These are phyloP conservation scores for Erythrophleum fordii DNA, from an alignment of 306 rosid genomes.

Conservation along the genomic window DNA sequence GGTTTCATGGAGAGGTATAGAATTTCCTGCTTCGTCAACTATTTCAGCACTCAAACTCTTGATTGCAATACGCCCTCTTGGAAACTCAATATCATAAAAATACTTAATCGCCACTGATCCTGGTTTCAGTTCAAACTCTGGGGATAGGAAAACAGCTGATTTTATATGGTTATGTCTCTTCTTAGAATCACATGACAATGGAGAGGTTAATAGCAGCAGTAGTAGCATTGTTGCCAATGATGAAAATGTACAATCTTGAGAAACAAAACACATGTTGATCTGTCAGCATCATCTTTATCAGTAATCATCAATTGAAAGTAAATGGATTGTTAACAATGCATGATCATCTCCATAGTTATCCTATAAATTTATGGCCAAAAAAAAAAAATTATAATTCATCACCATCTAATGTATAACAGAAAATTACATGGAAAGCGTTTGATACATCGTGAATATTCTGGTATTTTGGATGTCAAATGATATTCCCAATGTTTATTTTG, in stretches of 20 bases:
- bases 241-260: not conserved
- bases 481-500: too few species aligned
- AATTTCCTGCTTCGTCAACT: not conserved
- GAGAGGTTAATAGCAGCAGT: not conserved
- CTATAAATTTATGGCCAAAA: too few species aligned
- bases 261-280: not conserved
- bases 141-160: not conserved
- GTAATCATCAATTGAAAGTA: not conserved
- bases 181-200: not conserved
- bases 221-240: not conserved
- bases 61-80: not conserved
- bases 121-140: not conserved
- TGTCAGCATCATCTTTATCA: not conserved
- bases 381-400: too few species aligned
- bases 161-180: not conserved
- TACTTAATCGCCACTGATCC: not conserved
- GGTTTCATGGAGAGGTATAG: constrained; percentile 4
- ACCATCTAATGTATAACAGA: too few species aligned
- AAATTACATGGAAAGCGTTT: too few species aligned
- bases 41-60: not conserved
- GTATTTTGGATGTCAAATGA: too few species aligned
- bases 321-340: not conserved
- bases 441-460: too few species aligned
- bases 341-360: too few species aligned
- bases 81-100: not conserved